Evolutionary conservation across 2,329 filamentous ascomycete genomes (phyloP).

Genomic region (Epicoccum nigrum): DNA sequence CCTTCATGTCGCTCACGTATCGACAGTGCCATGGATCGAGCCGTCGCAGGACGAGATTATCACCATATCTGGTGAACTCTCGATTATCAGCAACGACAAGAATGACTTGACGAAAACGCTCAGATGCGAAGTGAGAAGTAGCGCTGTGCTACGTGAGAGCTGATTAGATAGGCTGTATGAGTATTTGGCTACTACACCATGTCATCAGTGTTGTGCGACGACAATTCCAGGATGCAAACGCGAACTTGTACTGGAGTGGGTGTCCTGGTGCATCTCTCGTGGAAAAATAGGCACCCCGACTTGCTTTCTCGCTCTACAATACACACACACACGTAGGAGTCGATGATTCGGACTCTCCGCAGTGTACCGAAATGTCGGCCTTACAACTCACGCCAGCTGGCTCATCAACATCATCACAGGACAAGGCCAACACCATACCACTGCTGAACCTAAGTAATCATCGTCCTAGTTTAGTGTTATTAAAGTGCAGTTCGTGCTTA

Average conservation of each 20-base stretch:
- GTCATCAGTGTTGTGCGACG: constrained; percentile 1
- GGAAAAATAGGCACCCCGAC: too few species aligned
- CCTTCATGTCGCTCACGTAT: not conserved
- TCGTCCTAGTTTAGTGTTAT: too few species aligned
- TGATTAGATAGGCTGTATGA: constrained; percentile 8
- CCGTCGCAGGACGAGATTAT: not conserved
- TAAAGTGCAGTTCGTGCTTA: too few species aligned
- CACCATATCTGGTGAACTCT: not conserved
- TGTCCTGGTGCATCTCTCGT: too few species aligned
- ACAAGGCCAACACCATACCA: not conserved
- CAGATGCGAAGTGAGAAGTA: not conserved
- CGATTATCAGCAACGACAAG: not conserved
- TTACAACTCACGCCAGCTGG: not conserved
- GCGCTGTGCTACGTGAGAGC: not conserved
- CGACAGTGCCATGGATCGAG: not conserved
- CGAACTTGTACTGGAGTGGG: not conserved
- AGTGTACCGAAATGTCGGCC: constrained; percentile 1
- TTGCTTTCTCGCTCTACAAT: not conserved
- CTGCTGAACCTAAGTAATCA: not conserved
- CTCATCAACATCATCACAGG: not conserved
- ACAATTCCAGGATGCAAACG: not conserved
- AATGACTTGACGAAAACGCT: not conserved
- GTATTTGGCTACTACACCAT: constrained; percentile 1
- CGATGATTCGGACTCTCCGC: constrained; percentile 12
- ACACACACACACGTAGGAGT: not conserved